A percentile compares a stretch with the other conserved stretches of the same genome.
Conservation (phyloP, 2,329 filamentous ascomycete species). For the Harringtonia aguacate region DNA sequence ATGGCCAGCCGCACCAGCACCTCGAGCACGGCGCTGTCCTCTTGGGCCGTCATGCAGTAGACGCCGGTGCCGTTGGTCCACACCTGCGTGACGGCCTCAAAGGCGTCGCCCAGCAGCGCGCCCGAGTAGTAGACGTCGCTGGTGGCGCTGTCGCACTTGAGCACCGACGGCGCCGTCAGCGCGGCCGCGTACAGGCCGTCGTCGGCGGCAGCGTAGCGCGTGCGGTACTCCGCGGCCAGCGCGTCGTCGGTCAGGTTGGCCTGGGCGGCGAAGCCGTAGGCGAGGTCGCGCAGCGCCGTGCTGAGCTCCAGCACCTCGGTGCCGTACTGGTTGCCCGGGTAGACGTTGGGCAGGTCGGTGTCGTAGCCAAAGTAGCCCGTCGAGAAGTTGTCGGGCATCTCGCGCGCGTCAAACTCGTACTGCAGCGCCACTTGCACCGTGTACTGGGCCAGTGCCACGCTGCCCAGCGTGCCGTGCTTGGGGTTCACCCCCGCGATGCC, state of each 20-base stretch:
- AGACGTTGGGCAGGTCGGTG: slow-evolving; percentile 39
- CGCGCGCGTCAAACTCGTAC: slow-evolving; percentile 63
- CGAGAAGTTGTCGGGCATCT: slow-evolving; percentile 52
- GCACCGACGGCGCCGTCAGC: slow-evolving; percentile 38
- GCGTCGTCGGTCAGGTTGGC: slow-evolving; percentile 42
- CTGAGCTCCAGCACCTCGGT: slow-evolving; percentile 62
- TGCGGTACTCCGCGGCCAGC: slow-evolving; percentile 40
- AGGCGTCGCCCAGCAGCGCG: slow-evolving; percentile 45
- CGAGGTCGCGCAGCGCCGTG: slow-evolving; percentile 41
- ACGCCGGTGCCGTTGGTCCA: slow-evolving; percentile 57
- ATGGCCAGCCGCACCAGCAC: slow-evolving; percentile 50
- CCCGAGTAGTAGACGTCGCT: slow-evolving; percentile 65
- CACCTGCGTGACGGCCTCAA: slow-evolving; percentile 51
- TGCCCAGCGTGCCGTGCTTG: slow-evolving; percentile 51
- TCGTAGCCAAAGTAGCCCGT: slow-evolving; percentile 63
- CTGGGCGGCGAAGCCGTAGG: slow-evolving; percentile 36
- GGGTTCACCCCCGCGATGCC: slow-evolving; percentile 71
- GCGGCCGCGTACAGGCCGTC: slow-evolving; percentile 29
- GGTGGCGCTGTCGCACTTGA: slow-evolving; percentile 57
- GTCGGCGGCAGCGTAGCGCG: slow-evolving; percentile 30
- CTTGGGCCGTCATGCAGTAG: slow-evolving; percentile 64
- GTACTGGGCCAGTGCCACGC: slow-evolving; percentile 58
- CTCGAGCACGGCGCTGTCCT: slow-evolving; percentile 61
- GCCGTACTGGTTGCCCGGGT: slow-evolving; percentile 51
- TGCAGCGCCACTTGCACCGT: slow-evolving; percentile 66